These are phyloP conservation scores for Globisporangium cystogenes DNA, from an alignment of 352 stramenopile genomes.

Conservation along the genomic window DNA sequence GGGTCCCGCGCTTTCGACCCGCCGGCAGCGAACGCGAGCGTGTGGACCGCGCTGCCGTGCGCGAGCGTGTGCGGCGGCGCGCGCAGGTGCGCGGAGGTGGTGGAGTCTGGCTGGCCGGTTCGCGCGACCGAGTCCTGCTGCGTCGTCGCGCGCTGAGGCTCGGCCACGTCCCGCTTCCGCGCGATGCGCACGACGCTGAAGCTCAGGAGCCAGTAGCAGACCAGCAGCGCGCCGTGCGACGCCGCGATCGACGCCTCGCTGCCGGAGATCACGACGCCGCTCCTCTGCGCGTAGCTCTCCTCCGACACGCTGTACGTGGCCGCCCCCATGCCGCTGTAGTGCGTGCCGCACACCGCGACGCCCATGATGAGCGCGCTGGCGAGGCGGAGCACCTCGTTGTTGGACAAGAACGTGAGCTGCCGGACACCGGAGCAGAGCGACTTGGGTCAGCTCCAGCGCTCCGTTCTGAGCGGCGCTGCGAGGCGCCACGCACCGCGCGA, in stretches of 20 bases:
- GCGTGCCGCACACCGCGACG: slow-evolving; percentile 49
- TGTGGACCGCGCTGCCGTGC: no score
- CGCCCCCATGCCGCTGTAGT: slow-evolving; percentile 49
- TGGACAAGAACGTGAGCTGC: slow-evolving; percentile 46
- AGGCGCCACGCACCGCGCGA: slow-evolving; percentile 20
- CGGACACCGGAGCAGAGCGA: no score
- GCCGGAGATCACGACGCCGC: slow-evolving; percentile 29
- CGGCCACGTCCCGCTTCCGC: not conserved
- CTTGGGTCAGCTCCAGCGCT: no score
- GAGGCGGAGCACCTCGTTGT: slow-evolving; percentile 35
- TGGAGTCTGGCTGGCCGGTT: no score
- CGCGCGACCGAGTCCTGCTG: slow-evolving; percentile 5
- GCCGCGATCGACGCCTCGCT: slow-evolving; percentile 25
- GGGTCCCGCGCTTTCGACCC: no score
- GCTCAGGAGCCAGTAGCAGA: slow-evolving; percentile 51
- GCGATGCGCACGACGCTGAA: slow-evolving; percentile 8
- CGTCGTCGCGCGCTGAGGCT: not conserved
- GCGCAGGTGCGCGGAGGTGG: no score
- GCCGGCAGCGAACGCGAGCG: no score
- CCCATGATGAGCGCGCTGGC: slow-evolving; percentile 56
- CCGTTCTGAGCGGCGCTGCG: no score
- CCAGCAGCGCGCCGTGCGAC: slow-evolving; percentile 33
- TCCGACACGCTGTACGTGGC: slow-evolving; percentile 28
- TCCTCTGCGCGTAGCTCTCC: slow-evolving; percentile 17
- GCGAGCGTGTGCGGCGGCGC: no score